Evolutionary conservation across 208 protist species (phyloP).

Genomic region (Leishmania lainsoni): DNA sequence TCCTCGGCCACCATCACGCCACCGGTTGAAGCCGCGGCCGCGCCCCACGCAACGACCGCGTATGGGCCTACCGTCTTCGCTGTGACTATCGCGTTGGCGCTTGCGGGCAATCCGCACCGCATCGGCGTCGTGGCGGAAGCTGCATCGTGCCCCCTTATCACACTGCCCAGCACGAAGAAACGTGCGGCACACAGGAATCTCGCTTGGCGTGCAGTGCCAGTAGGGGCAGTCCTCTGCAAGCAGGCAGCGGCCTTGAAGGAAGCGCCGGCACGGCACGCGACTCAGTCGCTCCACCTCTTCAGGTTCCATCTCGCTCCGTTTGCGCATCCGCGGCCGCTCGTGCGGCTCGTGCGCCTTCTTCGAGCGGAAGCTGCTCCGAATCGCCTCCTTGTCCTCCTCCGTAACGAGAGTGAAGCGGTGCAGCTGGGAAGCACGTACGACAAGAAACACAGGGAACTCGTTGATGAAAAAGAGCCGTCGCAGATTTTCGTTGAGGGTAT

Average conservation of each 20-base stretch:
- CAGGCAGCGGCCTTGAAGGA: constrained; percentile 55
- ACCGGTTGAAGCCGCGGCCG: constrained; percentile 19
- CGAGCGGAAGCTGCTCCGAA: constrained; percentile 70
- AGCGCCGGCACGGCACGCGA: constrained; percentile 71
- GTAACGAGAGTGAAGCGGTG: constrained; percentile 57
- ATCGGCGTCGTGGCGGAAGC: constrained; percentile 72
- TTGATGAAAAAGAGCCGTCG: constrained; percentile 85
- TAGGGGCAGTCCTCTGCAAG: constrained; percentile 66
- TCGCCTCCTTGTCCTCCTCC: constrained; percentile 71
- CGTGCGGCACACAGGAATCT: constrained; percentile 68
- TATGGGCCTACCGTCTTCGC: background rate
- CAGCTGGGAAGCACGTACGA: constrained; percentile 51
- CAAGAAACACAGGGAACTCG: constrained; percentile 85
- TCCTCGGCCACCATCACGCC: constrained; percentile 7
- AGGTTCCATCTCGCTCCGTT: constrained; percentile 44
- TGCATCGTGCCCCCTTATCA: constrained; percentile 65
- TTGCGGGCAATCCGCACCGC: constrained; percentile 41
- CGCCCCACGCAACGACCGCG: constrained; percentile 6
- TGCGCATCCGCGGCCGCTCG: constrained; percentile 38
- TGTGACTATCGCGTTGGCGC: constrained; percentile 26
- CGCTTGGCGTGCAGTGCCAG: constrained; percentile 71
- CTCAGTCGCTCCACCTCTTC: constrained; percentile 52
- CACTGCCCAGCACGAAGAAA: constrained; percentile 59
- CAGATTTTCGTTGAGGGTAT: constrained; percentile 77
- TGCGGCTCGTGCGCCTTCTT: constrained; percentile 17